phyloP scores from a whole-genome alignment of 768 basidiomycete species.

The Cystobasidiopsis lactophilus region DNA sequence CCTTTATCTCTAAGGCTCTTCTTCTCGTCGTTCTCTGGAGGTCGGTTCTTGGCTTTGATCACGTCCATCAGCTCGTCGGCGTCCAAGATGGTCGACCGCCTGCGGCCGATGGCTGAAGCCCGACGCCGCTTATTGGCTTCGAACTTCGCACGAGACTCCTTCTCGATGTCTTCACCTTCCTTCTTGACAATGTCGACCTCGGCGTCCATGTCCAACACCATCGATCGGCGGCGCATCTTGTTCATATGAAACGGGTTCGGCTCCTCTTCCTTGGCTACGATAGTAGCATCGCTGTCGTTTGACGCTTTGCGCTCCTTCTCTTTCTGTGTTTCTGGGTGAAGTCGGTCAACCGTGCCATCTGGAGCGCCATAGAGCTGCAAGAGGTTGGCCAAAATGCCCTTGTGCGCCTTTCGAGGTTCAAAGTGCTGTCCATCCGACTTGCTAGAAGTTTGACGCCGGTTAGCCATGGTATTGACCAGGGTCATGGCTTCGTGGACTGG shows the following conservation, averaged over 20 bases:
- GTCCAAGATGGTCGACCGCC: slow-evolving; percentile 4
- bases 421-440: too few relatives aligned
- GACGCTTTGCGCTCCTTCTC: neutral
- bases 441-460: too few relatives aligned
- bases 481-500: too few relatives aligned
- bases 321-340: neutral
- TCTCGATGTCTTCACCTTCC: neutral
- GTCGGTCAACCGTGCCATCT: neutral
- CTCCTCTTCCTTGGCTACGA: neutral
- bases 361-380: slow-evolving; percentile 32
- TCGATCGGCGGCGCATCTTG: neutral
- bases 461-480: too few relatives aligned
- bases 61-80: slow-evolving; percentile 1
- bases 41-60: neutral
- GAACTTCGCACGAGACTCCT: neutral
- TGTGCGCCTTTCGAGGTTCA: neutral
- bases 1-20: too few relatives aligned
- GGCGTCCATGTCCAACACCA: too few relatives aligned
- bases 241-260: neutral
- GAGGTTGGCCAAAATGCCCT: slow-evolving; percentile 29
- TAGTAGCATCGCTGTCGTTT: neutral
- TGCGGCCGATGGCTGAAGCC: neutral
- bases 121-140: too few relatives aligned
- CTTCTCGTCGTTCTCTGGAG: too few relatives aligned
- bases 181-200: too few relatives aligned